phyloP scores from a whole-genome alignment of 768 basidiomycete species.

The Dacryopinax spathularia region DNA sequence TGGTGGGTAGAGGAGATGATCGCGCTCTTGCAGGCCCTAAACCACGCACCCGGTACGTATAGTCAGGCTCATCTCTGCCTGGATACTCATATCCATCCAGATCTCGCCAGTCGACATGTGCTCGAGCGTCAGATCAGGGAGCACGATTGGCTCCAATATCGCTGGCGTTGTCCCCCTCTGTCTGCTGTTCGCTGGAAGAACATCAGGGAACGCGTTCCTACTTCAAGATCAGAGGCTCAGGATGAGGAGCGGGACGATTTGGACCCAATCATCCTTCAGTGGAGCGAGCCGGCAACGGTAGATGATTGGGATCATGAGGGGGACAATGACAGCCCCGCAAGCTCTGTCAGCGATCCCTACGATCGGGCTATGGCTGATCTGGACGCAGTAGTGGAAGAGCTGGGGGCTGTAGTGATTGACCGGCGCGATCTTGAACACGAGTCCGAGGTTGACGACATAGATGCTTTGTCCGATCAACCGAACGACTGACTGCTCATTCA shows the following conservation, averaged over 20 bases:
- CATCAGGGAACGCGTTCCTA: background rate
- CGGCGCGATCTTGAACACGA: background rate
- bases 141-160: background rate
- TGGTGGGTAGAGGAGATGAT: background rate
- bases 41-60: background rate
- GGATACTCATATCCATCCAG: too few relatives aligned
- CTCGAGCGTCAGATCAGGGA: background rate
- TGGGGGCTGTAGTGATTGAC: background rate
- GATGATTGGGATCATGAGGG: background rate
- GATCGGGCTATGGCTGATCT: background rate
- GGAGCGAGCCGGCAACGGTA: background rate
- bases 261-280: too few relatives aligned
- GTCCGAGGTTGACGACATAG: background rate
- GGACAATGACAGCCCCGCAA: background rate
- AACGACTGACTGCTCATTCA: too few relatives aligned
- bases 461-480: too few relatives aligned
- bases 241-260: background rate
- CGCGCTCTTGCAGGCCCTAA: background rate
- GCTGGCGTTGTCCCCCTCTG: background rate
- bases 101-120: background rate
- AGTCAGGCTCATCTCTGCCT: background rate
- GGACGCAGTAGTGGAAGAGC: background rate
- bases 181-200: background rate
- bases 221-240: background rate
- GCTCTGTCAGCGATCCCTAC: background rate